Conservation (phyloP, 306 rosid genomes). For the Potentilla sterilis region DNA sequence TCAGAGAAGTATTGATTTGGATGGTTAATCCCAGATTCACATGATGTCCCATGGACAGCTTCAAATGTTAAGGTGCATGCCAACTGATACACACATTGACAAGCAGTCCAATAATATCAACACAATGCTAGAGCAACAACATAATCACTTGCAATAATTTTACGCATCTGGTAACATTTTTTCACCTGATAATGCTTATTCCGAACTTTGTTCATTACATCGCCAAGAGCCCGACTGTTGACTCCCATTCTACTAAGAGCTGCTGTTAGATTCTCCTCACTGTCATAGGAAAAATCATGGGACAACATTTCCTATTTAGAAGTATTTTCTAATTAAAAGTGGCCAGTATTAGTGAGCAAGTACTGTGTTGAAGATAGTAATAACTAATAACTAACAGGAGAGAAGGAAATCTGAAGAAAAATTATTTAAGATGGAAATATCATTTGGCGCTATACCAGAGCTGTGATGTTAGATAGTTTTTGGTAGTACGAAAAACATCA, state of each 20-base stretch:
- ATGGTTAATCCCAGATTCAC: constrained; percentile 96
- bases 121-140: constrained; percentile 7
- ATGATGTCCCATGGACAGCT: constrained; percentile 63
- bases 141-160: constrained; percentile 22
- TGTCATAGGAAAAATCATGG: constrained; percentile 19
- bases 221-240: constrained; percentile 63
- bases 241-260: constrained; percentile 86
- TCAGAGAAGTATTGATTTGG: constrained; percentile 94
- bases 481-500: neutral
- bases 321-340: neutral
- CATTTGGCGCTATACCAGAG: neutral
- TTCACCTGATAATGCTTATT: constrained; percentile 85
- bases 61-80: constrained; percentile 98
- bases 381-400: neutral
- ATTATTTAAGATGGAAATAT: neutral
- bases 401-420: neutral
- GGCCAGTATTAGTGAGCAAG: neutral
- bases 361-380: neutral
- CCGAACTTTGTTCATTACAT: constrained; percentile 78
- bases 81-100: constrained; percentile 48
- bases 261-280: constrained; percentile 92
- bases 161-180: constrained; percentile 11
- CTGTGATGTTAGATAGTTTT: neutral
- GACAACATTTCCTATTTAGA: neutral
- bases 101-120: constrained; percentile 27